Evolutionary conservation across 2,329 filamentous ascomycete species (phyloP), one percentile per base, ranked within the genome.

Genomic region (Nigrograna mackinnonii): DNA sequence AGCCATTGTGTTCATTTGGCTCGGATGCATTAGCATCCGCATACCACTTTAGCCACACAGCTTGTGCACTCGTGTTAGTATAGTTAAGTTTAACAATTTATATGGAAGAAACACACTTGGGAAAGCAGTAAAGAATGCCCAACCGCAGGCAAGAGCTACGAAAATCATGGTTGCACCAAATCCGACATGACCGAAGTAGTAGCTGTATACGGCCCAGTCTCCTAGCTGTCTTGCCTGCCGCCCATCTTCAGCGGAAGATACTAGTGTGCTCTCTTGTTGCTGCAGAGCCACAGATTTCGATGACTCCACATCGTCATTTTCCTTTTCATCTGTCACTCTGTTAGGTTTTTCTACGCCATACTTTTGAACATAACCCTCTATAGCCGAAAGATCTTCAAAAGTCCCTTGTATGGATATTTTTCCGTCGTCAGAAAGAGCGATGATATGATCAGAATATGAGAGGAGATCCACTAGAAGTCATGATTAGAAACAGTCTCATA

Each of bases 1-100:
- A 40, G 5, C 43, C 43, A 6, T 39, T 35, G 9, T 30, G 22
- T 12, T 32, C 37, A 20, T 71, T 66, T 1, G 67, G 64, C 3
- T 55, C 46, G 1, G 35, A 37, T 6, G 58, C 55, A 26, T 68
- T 69, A 13, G 65, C 65, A 35, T 71, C 65, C 0, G 71, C 61
- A 72, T 39, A 76, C 58, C 71, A 74, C 39, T 72, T 65, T 6
- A 76, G 56, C 73, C 73, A 76, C 4, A 76, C 50, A 22, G 45
- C 58, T 66, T 31, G 26, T 28, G n/a, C n/a, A n/a, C n/a, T n/a
- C n/a, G n/a, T n/a, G n/a, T n/a, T n/a, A n/a, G 18, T 13, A 33
- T 33, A 17, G 31, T 33, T 17, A 33, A 17, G n/a, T 3, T 28
- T 3, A 28, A 28, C 24, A 14, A n/a, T n/a, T n/a, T 9, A 28